These are phyloP conservation scores for Phyllosticta citriasiana DNA, from an alignment of 2,329 filamentous ascomycete species.

Conservation along the genomic window DNA sequence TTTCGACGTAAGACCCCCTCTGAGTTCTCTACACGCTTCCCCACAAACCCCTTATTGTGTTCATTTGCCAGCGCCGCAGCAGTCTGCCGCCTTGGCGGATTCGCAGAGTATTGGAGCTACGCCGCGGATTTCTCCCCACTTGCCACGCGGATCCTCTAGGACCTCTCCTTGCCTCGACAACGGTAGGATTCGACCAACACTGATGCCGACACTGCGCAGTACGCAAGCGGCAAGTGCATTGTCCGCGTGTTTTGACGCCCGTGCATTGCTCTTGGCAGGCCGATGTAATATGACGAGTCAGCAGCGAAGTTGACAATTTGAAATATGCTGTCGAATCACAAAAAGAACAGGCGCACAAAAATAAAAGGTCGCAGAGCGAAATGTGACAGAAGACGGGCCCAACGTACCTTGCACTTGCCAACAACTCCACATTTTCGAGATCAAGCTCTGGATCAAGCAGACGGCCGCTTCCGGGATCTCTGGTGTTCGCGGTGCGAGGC, in stretches of 20 bases:
- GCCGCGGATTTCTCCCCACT: not conserved
- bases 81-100: not conserved
- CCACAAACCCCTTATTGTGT: not conserved
- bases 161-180: not conserved
- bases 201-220: not conserved
- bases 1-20: not conserved
- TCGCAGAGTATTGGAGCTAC: not conserved
- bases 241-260: not conserved
- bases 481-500: not conserved
- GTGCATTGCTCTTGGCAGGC: not conserved
- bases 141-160: not conserved
- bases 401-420: not conserved
- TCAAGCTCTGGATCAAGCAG: not conserved
- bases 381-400: not conserved
- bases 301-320: not conserved
- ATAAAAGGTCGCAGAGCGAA: not conserved
- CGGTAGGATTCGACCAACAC: not conserved
- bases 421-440: not conserved
- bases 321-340: not conserved
- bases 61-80: not conserved
- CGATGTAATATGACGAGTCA: not conserved
- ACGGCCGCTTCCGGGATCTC: not conserved
- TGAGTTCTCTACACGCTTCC: not conserved
- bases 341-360: not conserved
- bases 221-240: not conserved